phyloP scores from a whole-genome alignment of 139 green algal genomes.

The Coelastrella sp. region DNA sequence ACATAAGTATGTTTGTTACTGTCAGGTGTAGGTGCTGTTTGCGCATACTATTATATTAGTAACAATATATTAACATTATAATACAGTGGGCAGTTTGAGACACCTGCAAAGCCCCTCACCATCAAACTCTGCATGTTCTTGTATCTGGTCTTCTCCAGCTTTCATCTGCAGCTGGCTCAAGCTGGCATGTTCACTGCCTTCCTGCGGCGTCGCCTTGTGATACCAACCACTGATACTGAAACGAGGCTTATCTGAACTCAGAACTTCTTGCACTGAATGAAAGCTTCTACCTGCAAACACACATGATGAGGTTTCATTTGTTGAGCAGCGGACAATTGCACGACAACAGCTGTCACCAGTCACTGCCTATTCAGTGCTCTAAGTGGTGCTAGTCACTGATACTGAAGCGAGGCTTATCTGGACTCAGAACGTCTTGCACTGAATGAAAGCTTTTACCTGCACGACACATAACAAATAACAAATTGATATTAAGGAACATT shows the following conservation, averaged over 20 bases:
- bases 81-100: not conserved
- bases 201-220: constrained; percentile 68
- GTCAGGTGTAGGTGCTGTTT: too few relatives aligned
- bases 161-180: constrained; percentile 79
- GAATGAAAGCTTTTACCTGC: not conserved
- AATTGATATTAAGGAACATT: too few relatives aligned
- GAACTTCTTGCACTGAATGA: constrained; percentile 61
- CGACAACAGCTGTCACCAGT: too few relatives aligned
- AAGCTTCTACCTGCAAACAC: constrained; percentile 4
- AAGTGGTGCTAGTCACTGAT: constrained; percentile 91
- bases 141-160: constrained; percentile 56
- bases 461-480: not conserved
- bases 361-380: too few relatives aligned
- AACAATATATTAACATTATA: too few relatives aligned
- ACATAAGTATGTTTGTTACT: too few relatives aligned
- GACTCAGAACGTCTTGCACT: constrained; percentile 62
- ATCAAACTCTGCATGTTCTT: constrained; percentile 51
- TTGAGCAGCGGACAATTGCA: too few relatives aligned
- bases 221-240: constrained; percentile 90
- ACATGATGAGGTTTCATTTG: not conserved
- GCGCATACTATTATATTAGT: too few relatives aligned
- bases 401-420: constrained; percentile 74
- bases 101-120: constrained; percentile 8
- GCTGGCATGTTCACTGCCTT: constrained; percentile 69
- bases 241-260: constrained; percentile 67